Base-by-base conservation (phyloP, 2,329 filamentous ascomycete species). In the Ramularia endophylla region DNA sequence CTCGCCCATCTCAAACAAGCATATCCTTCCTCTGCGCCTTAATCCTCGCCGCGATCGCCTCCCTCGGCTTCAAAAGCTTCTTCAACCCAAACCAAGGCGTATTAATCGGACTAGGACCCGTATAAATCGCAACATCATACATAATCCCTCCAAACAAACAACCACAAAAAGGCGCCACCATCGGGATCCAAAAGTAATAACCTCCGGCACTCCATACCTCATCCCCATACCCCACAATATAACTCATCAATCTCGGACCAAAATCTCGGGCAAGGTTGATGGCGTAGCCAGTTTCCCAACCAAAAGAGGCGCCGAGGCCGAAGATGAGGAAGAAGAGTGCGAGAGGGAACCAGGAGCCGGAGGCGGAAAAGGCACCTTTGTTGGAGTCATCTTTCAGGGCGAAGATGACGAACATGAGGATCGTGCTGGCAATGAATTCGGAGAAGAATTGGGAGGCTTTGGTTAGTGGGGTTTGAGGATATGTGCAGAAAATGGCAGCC, bases 201-300 rank as follows among this genome's bases (percentile, higher is more conserved):
- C 69, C 69, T 2, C 79, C 80, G 1, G 76, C 74, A 17, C 68
- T 72, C 75, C 77, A 84, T 0, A 83, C 79, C 38, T 78, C 72
- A 41, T 59, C 62, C 0, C 78, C 78, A 56, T 87, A 87, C 1
- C 83, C 83, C 38, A 85, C 59, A 61, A 79, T 77, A 56, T 79
- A 82, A 1, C 75, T 75, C 44, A 83, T 74, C 18, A 86, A 65
- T n/a, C 82, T 69, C 2, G 82, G 82, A 0, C 81, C 81, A 55
- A 86, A 81, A 52, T 87, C 83, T 59, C 82, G 74, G 16, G 81
- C 82, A 30, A 83, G 64, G 51, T 85, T 85, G 47, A 86, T 55
- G 1, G 65, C 81, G 58, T 81, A 85, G 43, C 80, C 80, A 1
- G 80, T 84, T 58, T 83, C 76, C 77, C 77, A 83, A 5, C 81